Conservation (phyloP, 2,329 filamentous ascomycete species). For the Penicillium sp. region DNA sequence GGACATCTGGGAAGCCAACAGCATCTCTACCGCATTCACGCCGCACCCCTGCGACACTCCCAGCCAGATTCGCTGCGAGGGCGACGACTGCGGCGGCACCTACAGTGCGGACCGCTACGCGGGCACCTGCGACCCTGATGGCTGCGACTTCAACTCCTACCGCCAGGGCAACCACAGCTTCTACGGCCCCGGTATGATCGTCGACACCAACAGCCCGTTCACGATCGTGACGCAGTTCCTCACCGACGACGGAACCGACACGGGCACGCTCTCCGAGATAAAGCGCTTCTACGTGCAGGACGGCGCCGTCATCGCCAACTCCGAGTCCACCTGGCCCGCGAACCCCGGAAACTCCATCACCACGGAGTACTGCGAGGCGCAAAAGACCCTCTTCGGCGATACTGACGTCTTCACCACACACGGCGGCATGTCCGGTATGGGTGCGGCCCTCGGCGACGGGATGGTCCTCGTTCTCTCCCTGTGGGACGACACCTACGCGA, state of each 20-base stretch:
- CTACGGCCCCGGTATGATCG: conserved; percentile 63
- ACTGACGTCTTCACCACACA: conserved; percentile 57
- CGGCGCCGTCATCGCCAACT: conserved; percentile 64
- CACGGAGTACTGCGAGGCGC: conserved; percentile 60
- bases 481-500: conserved; percentile 69
- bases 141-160: conserved; percentile 73
- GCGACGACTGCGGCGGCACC: conserved; percentile 59
- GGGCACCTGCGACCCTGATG: conserved; percentile 70
- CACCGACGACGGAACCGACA: conserved; percentile 54
- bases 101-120: conserved; percentile 60
- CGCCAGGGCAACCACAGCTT: conserved; percentile 68
- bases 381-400: conserved; percentile 63
- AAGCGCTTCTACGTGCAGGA: conserved; percentile 69
- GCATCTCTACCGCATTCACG: conserved; percentile 66
- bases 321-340: conserved; percentile 51
- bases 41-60: conserved; percentile 65
- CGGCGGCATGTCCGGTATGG: conserved; percentile 63
- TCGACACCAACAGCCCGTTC: conserved; percentile 63
- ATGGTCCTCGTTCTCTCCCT: conserved; percentile 67
- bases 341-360: conserved; percentile 61
- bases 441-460: conserved; percentile 58
- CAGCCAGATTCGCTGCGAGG: conserved; percentile 58
- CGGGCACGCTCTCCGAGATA: conserved; percentile 64
- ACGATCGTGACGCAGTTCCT: conserved; percentile 73
- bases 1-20: conserved; percentile 75